These are phyloP conservation scores for Leucosporidium scottii DNA, from an alignment of 768 basidiomycete species.

Conservation along the genomic window DNA sequence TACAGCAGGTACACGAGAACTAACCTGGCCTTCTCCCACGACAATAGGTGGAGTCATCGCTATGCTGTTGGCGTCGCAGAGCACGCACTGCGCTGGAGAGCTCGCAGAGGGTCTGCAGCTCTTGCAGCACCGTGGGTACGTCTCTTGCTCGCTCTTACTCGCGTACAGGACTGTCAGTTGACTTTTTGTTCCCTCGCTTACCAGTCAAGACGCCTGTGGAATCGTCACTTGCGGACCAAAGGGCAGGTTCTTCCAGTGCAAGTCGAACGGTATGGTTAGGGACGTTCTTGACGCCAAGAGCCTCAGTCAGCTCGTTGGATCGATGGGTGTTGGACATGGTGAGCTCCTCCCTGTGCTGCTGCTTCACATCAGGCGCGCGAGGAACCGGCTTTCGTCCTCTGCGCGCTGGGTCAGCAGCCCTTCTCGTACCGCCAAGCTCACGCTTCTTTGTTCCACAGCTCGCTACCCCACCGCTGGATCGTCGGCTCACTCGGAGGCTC, in stretches of 20 bases:
- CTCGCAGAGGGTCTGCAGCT: slow-evolving; percentile 76
- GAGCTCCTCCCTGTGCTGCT: slow-evolving; percentile 33
- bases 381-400: background rate
- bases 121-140: slow-evolving; percentile 80
- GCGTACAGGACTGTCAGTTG: background rate
- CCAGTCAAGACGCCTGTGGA: slow-evolving; percentile 84
- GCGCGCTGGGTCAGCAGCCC: background rate
- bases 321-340: slow-evolving; percentile 99
- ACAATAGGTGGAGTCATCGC: slow-evolving; percentile 37
- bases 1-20: too few relatives aligned
- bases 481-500: slow-evolving; percentile 92
- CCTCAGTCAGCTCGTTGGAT: slow-evolving; percentile 69
- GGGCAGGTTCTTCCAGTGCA: slow-evolving; percentile 94
- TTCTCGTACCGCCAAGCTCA: background rate
- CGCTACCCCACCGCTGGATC: slow-evolving; percentile 97
- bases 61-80: slow-evolving; percentile 33
- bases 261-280: slow-evolving; percentile 98
- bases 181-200: background rate
- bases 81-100: slow-evolving; percentile 31
- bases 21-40: background rate
- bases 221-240: slow-evolving; percentile 92
- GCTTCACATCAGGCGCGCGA: background rate
- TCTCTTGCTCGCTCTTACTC: background rate
- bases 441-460: slow-evolving; percentile 49
- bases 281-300: slow-evolving; percentile 75